phyloP scores from a whole-genome alignment of 305 asterid species.

The Andrographis paniculata region DNA sequence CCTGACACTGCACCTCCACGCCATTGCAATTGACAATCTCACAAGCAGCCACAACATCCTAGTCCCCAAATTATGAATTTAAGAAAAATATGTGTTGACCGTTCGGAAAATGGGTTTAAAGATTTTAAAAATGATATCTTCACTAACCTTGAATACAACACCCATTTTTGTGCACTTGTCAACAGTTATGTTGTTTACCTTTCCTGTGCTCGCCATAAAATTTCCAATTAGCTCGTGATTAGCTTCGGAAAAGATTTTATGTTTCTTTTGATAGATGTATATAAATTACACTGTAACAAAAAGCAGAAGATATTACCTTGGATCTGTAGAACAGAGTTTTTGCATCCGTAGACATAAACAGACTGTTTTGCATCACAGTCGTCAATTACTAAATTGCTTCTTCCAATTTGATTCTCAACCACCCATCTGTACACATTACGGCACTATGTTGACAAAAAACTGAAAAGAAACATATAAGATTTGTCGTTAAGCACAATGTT shows the following conservation, averaged over 20 bases:
- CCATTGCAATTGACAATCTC: slow-evolving; percentile 87
- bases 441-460: slow-evolving; percentile 18
- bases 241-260: not conserved
- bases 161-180: slow-evolving; percentile 99
- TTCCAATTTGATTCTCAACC: slow-evolving; percentile 92
- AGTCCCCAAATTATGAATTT: slow-evolving; percentile 21
- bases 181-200: slow-evolving; percentile 91
- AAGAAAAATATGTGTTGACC: slow-evolving; percentile 14
- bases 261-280: not conserved
- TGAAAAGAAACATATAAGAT: slow-evolving; percentile 10
- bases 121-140: slow-evolving; percentile 9
- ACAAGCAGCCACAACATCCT: slow-evolving; percentile 99
- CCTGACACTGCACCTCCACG: slow-evolving; percentile 97
- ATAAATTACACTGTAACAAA: not conserved
- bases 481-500: slow-evolving; percentile 1
- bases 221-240: slow-evolving; percentile 8
- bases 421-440: slow-evolving; percentile 63
- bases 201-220: slow-evolving; percentile 41
- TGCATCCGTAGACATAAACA: slow-evolving; percentile 87
- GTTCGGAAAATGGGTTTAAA: slow-evolving; percentile 9
- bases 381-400: slow-evolving; percentile 63
- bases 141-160: slow-evolving; percentile 78
- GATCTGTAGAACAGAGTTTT: slow-evolving; percentile 74
- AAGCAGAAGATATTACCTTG: slow-evolving; percentile 41
- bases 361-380: slow-evolving; percentile 93